phyloP scores from a whole-genome alignment of 108 stramenopile species.

The Fistulifera pelliculosa region DNA sequence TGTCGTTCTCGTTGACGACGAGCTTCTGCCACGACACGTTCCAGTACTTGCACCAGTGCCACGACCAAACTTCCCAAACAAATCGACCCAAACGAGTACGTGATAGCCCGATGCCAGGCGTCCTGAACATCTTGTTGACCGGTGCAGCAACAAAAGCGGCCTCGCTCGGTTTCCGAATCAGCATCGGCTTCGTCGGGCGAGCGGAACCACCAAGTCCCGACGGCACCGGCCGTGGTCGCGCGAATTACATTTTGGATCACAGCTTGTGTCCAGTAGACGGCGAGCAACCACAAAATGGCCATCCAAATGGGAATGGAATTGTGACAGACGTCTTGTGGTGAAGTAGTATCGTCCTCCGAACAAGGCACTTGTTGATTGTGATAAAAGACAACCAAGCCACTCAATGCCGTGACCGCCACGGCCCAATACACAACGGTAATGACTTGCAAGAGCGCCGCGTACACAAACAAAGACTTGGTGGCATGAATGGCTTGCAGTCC shows the following conservation, averaged over 20 bases:
- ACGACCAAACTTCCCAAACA: conserved; percentile 74
- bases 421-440: conserved; percentile 42
- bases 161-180: conserved; percentile 22
- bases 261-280: conserved; percentile 64
- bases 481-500: conserved; percentile 54
- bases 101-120: conserved; percentile 37
- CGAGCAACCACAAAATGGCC: conserved; percentile 51
- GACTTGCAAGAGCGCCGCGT: conserved; percentile 44
- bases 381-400: conserved; percentile 30
- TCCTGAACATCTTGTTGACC: conserved; percentile 49
- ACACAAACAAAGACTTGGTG: conserved; percentile 48
- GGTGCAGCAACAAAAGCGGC: conserved; percentile 22
- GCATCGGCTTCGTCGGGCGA: conserved; percentile 46
- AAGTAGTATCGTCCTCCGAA: no score
- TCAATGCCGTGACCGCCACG: conserved; percentile 49
- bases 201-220: conserved; percentile 84
- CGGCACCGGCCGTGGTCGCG: conserved; percentile 71
- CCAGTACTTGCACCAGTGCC: conserved; percentile 46
- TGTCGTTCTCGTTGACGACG: conserved; percentile 12
- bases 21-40: conserved; percentile 29
- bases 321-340: no score
- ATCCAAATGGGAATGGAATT: conserved; percentile 9
- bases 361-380: conserved; percentile 5
- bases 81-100: conserved; percentile 63
- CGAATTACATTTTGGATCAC: conserved; percentile 79